These are phyloP conservation scores for Plasmodium coatneyi DNA, from an alignment of 169 alveolate genomes.

Conservation along the genomic window DNA sequence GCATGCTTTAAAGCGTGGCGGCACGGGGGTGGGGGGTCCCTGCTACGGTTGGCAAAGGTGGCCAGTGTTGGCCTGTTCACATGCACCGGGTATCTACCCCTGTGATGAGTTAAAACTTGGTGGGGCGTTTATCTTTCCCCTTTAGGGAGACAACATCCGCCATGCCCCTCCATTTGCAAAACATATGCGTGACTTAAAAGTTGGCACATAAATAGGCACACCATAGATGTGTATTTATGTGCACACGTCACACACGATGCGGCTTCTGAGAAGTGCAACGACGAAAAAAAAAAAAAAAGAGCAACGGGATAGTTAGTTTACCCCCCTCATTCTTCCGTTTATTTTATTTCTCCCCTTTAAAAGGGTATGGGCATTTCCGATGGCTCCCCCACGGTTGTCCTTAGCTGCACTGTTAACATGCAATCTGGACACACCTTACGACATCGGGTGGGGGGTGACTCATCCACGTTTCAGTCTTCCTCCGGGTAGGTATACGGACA, in stretches of 20 bases:
- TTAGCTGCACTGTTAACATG: neutral
- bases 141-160: neutral
- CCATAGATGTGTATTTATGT: neutral
- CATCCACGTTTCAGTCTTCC: conserved; percentile 12
- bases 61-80: neutral
- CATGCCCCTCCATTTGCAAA: neutral
- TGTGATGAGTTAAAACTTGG: neutral
- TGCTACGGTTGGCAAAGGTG: neutral
- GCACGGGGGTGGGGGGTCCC: neutral
- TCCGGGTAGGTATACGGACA: conserved; percentile 73
- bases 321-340: neutral
- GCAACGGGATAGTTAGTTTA: neutral
- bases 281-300: conserved; percentile 1
- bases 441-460: neutral
- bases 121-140: neutral
- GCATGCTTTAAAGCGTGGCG: neutral
- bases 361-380: neutral
- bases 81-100: neutral
- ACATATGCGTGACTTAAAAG: neutral
- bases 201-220: neutral
- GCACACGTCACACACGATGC: neutral
- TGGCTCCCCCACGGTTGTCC: neutral
- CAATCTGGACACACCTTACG: neutral
- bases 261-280: neutral
- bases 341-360: neutral